A percentile compares a stretch with the other conserved stretches of the same genome.
These are phyloP conservation scores for Fomitopsis palustris DNA, from an alignment of 1,284 basidiomycete species.

Conservation along the genomic window DNA sequence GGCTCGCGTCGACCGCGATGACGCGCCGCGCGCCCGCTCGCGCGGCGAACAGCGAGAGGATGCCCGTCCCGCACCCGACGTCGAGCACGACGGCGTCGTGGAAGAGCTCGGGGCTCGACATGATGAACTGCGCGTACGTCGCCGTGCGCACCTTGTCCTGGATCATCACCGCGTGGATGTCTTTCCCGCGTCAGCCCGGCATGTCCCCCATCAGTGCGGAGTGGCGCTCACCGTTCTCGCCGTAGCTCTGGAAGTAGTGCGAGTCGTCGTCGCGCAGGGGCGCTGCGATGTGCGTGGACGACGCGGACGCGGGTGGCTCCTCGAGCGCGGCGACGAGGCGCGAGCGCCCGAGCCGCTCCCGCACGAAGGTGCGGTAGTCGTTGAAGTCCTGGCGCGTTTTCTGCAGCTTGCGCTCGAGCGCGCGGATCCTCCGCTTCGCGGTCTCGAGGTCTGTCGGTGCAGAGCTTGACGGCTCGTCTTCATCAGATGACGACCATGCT, in stretches of 20 bases:
- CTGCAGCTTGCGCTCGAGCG: slow-evolving; percentile 51
- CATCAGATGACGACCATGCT: slow-evolving; percentile 76
- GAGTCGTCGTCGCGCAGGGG: slow-evolving; percentile 76
- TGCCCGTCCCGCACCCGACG: slow-evolving; percentile 93
- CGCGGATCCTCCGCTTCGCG: slow-evolving; percentile 44
- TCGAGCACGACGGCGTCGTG: slow-evolving; percentile 88
- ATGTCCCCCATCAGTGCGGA: background rate
- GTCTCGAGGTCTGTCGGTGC: slow-evolving; percentile 27
- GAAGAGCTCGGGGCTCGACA: slow-evolving; percentile 84
- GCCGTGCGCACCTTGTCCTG: slow-evolving; percentile 91
- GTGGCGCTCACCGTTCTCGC: slow-evolving; percentile 70
- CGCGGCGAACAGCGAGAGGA: slow-evolving; percentile 91
- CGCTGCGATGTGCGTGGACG: slow-evolving; percentile 22
- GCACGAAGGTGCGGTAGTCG: slow-evolving; percentile 58
- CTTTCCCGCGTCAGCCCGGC: slow-evolving; percentile 31
- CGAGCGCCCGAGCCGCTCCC: slow-evolving; percentile 44
- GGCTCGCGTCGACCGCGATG: slow-evolving; percentile 90
- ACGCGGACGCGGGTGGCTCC: slow-evolving; percentile 31
- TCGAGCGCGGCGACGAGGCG: slow-evolving; percentile 39
- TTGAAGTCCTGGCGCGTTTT: slow-evolving; percentile 49
- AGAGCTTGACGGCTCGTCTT: slow-evolving; percentile 29
- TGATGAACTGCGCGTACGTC: slow-evolving; percentile 89
- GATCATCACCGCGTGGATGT: slow-evolving; percentile 79
- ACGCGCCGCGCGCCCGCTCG: slow-evolving; percentile 90
- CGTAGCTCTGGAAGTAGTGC: slow-evolving; percentile 94